These are phyloP conservation scores for Xerocomus brunneocitrinus DNA, from an alignment of 768 basidiomycete genomes.

Conservation along the genomic window DNA sequence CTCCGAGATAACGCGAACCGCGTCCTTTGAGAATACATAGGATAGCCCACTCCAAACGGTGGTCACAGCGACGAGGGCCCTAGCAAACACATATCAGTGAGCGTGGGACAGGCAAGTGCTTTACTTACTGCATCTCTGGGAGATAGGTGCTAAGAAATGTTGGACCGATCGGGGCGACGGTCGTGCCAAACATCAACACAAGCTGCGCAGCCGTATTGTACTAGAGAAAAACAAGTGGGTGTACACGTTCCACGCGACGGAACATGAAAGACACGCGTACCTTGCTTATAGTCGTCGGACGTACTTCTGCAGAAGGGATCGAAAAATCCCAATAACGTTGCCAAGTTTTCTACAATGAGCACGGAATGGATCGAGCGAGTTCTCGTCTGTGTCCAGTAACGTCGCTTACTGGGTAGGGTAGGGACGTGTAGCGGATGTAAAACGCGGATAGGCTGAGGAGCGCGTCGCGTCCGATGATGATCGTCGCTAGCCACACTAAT, in stretches of 20 bases:
- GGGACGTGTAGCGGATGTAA: constrained; percentile 86
- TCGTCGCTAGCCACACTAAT: constrained; percentile 75
- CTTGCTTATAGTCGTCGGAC: constrained; percentile 92
- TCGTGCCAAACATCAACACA: constrained; percentile 84
- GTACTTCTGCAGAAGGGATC: constrained; percentile 91
- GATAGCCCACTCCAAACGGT: constrained; percentile 91
- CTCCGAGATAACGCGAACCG: constrained; percentile 56
- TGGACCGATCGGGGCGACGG: constrained; percentile 75
- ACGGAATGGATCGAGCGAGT: constrained; percentile 2
- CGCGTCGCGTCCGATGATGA: constrained; percentile 89
- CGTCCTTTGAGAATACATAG: constrained; percentile 72
- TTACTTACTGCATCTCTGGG: constrained; percentile 68
- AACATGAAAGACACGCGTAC: constrained; percentile 31
- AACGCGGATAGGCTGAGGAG: constrained; percentile 85
- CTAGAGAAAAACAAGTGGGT: constrained; percentile 35
- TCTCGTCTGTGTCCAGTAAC: background rate
- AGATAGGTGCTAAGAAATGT: constrained; percentile 51
- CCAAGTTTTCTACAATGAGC: constrained; percentile 73
- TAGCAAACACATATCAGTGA: constrained; percentile 28
- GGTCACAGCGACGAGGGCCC: constrained; percentile 83
- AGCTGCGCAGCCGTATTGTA: constrained; percentile 92
- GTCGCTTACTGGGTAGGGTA: constrained; percentile 69
- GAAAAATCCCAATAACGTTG: constrained; percentile 94
- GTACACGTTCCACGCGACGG: background rate
- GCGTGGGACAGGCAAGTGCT: background rate